These are phyloP conservation scores for Seiridium unicorne DNA, from an alignment of 2,329 filamentous ascomycete species.

Conservation along the genomic window DNA sequence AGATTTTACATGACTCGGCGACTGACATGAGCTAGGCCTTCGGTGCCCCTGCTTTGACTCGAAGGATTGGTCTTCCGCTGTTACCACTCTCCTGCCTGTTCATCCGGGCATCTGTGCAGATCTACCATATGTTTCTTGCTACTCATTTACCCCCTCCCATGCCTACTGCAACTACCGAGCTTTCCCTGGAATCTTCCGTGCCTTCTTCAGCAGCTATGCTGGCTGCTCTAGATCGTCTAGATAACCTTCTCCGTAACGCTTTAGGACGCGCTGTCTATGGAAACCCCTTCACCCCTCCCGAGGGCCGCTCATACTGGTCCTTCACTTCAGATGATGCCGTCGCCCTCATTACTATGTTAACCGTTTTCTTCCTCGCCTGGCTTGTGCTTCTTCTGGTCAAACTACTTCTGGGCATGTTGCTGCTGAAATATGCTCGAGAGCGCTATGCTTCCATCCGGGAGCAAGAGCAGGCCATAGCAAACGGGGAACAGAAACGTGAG, in stretches of 20 bases:
- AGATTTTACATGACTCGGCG: background rate
- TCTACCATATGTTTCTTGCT: slow-evolving; percentile 96
- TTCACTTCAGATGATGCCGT: slow-evolving; percentile 73
- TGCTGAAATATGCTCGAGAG: slow-evolving; percentile 76
- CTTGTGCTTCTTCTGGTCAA: slow-evolving; percentile 82
- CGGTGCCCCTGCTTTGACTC: slow-evolving; percentile 83
- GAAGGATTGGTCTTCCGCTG: slow-evolving; percentile 84
- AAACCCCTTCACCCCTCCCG: slow-evolving; percentile 40
- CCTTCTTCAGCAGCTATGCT: slow-evolving; percentile 72
- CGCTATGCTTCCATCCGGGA: slow-evolving; percentile 80
- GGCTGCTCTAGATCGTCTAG: slow-evolving; percentile 76
- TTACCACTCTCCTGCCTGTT: slow-evolving; percentile 93
- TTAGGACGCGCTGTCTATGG: slow-evolving; percentile 73
- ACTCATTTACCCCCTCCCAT: slow-evolving; percentile 78
- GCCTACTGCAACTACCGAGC: slow-evolving; percentile 62
- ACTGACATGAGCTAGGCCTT: slow-evolving; percentile 63
- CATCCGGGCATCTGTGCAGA: slow-evolving; percentile 90
- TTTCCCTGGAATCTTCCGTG: slow-evolving; percentile 61
- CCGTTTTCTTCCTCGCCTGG: slow-evolving; percentile 83
- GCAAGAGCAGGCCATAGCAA: slow-evolving; percentile 53
- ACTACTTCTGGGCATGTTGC: slow-evolving; percentile 81
- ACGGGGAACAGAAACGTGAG: slow-evolving; percentile 47
- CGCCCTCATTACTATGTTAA: slow-evolving; percentile 75
- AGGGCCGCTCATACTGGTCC: slow-evolving; percentile 43
- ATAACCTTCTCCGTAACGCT: slow-evolving; percentile 73